phyloP scores from a whole-genome alignment of 164 flowering plant species.

The Vitis rupestris region DNA sequence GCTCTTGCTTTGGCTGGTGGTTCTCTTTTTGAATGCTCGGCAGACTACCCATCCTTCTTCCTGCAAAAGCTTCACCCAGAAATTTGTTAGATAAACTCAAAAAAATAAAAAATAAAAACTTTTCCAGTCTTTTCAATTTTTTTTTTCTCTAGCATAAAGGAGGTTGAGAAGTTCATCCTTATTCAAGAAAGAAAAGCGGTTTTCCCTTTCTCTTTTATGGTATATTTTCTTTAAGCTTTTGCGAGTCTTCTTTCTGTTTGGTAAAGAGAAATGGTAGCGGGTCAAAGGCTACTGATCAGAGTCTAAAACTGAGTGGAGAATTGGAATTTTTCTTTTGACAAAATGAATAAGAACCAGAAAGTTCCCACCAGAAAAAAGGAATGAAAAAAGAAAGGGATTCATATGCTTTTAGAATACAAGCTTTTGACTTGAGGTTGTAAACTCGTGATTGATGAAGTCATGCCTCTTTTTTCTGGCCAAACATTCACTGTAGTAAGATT shows the following conservation, averaged over 20 bases:
- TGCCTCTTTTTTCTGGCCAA: no score
- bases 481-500: no score
- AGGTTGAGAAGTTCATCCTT: not conserved
- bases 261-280: slow-evolving; percentile 14
- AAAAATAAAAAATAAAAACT: not conserved
- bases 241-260: slow-evolving; percentile 12
- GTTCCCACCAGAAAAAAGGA: slow-evolving; percentile 19
- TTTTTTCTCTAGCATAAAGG: not conserved
- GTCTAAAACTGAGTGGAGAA: slow-evolving; percentile 4
- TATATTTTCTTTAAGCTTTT: not conserved
- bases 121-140: not conserved
- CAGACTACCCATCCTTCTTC: slow-evolving; percentile 99
- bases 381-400: slow-evolving; percentile 5
- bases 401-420: slow-evolving; percentile 9
- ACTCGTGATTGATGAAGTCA: not conserved
- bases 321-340: slow-evolving; percentile 29
- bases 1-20: slow-evolving; percentile 43
- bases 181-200: not conserved
- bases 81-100: not conserved
- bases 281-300: not conserved
- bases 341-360: slow-evolving; percentile 8
- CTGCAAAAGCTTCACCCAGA: slow-evolving; percentile 34
- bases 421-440: slow-evolving; percentile 20
- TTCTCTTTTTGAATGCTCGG: slow-evolving; percentile 82
- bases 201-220: not conserved